These are phyloP conservation scores for Selenicereus undatus DNA, from an alignment of 148 eudicot genomes.

Conservation along the genomic window DNA sequence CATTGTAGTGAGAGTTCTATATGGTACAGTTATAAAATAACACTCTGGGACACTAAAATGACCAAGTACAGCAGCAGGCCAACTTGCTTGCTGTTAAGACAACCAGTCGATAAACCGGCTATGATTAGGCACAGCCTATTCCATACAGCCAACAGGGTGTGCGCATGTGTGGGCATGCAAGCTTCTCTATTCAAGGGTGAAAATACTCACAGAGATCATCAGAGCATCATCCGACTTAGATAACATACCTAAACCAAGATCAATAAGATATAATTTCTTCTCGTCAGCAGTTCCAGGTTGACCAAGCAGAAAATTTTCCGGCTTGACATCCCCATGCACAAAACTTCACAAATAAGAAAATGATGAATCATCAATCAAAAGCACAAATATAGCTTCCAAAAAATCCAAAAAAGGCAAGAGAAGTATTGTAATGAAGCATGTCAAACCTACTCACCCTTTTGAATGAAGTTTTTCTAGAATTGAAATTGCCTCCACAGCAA, in stretches of 20 bases:
- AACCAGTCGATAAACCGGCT: too few relatives aligned
- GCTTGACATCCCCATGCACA: slow-evolving; percentile 98
- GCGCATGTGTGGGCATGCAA: too few relatives aligned
- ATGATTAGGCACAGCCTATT: too few relatives aligned
- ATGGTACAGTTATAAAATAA: neutral
- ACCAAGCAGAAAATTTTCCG: slow-evolving; percentile 87
- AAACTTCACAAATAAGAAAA: slow-evolving; percentile 41
- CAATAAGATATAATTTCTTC: slow-evolving; percentile 89
- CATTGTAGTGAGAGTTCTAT: neutral
- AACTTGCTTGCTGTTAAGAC: neutral
- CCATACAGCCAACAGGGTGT: too few relatives aligned
- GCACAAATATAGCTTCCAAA: neutral
- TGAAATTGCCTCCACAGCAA: slow-evolving; percentile 94
- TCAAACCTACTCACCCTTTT: slow-evolving; percentile 54
- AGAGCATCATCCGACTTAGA: neutral
- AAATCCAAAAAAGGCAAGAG: neutral
- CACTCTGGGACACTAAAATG: neutral
- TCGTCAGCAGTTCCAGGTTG: slow-evolving; percentile 81
- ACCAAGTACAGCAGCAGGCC: neutral
- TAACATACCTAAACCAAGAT: slow-evolving; percentile 85
- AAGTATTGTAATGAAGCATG: neutral
- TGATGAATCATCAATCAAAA: neutral
- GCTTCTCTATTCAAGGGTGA: too few relatives aligned
- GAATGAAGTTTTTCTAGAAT: slow-evolving; percentile 87
- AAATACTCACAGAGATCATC: too few relatives aligned